Evolutionary conservation across 768 basidiomycete genomes (phyloP).

Genomic region (Coprinopsis cinerea): DNA sequence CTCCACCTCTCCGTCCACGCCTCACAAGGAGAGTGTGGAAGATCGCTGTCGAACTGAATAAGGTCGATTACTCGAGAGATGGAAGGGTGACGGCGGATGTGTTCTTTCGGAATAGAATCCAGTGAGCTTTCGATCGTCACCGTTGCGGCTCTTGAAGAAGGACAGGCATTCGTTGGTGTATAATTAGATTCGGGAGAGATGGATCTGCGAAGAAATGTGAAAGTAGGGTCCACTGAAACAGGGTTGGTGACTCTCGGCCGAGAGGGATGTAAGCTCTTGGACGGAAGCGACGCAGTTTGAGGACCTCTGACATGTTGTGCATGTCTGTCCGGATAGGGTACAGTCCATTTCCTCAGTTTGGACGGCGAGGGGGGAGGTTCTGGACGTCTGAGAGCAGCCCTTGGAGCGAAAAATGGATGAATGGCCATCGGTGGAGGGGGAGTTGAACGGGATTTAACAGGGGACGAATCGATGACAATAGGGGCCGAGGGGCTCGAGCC

Average conservation of each 20-base stretch:
- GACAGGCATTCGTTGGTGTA: background rate
- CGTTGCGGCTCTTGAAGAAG: background rate
- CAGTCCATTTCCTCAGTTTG: conserved; percentile 10
- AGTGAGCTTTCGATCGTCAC: conserved; percentile 7
- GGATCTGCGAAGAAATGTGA: background rate
- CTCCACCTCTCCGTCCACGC: conserved; percentile 74
- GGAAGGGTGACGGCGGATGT: conserved; percentile 40
- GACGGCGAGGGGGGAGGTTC: conserved; percentile 8
- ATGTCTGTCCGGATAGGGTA: conserved; percentile 43
- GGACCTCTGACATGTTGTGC: conserved; percentile 59
- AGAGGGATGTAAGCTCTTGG: background rate
- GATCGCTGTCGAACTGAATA: conserved; percentile 13
- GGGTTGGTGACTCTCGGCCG: background rate
- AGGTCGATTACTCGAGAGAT: conserved; percentile 35
- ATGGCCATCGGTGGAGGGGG: conserved; percentile 19
- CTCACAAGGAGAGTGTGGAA: conserved; percentile 29
- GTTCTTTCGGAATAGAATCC: conserved; percentile 21
- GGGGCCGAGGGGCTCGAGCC: conserved; percentile 34
- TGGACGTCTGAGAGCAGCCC: conserved; percentile 16
- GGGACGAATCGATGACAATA: conserved; percentile 40
- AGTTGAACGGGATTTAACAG: conserved; percentile 22
- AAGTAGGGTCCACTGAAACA: background rate
- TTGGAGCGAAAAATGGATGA: conserved; percentile 42
- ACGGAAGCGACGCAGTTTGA: conserved; percentile 34
- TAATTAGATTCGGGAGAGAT: background rate